Evolutionary conservation across 345 rosid genomes (phyloP).

Genomic region (Sisymbrium irio): DNA sequence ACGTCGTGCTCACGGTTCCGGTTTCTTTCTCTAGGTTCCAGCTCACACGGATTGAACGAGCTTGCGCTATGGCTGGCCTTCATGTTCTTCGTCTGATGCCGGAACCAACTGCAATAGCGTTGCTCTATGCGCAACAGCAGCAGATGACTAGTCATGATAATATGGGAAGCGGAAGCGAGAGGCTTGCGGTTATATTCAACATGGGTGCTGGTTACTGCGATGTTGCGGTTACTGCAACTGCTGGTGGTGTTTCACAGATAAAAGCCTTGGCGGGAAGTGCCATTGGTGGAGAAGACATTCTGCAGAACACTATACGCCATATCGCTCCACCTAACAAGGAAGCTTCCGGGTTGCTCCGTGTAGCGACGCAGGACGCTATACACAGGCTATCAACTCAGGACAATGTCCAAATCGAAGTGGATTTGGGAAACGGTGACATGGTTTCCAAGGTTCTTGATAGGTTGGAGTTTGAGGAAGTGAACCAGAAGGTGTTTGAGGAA

Average conservation of each 20-base stretch:
- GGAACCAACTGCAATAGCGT: conserved; percentile 83
- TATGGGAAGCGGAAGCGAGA: conserved; percentile 83
- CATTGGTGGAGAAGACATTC: conserved; percentile 80
- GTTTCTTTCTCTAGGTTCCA: conserved; percentile 85
- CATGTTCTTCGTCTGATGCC: conserved; percentile 83
- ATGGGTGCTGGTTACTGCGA: conserved; percentile 92
- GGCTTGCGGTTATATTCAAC: conserved; percentile 77
- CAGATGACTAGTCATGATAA: conserved; percentile 61
- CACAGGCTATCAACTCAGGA: conserved; percentile 54
- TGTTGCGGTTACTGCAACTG: conserved; percentile 76
- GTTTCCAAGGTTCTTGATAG: conserved; percentile 46
- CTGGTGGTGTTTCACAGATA: conserved; percentile 93
- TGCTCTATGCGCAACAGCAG: conserved; percentile 88
- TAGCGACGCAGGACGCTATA: conserved; percentile 72
- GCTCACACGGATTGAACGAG: conserved; percentile 71
- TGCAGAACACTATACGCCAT: conserved; percentile 65
- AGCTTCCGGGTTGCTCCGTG: conserved; percentile 57
- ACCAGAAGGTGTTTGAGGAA: conserved; percentile 54
- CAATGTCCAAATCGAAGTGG: conserved; percentile 56
- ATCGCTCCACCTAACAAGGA: conserved; percentile 48
- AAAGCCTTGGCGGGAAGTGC: conserved; percentile 70
- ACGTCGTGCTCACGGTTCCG: conserved; percentile 76
- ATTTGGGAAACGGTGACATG: conserved; percentile 58
- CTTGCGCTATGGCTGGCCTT: conserved; percentile 94
- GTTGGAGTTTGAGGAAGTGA: conserved; percentile 76